Conservation (phyloP, 2,329 filamentous ascomycete species). For the Sclerotinia spermophila region DNA sequence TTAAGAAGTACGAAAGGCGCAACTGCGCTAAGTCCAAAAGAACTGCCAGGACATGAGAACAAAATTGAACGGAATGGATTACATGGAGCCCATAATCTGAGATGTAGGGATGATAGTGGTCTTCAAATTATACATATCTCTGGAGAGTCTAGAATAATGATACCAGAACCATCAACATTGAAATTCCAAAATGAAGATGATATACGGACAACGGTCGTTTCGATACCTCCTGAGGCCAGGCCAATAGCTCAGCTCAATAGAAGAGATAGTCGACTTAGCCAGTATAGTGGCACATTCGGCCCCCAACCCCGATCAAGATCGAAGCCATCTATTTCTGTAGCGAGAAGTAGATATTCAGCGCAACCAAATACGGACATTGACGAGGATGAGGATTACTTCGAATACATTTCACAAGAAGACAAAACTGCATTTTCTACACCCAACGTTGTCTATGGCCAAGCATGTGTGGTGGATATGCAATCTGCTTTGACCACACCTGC, state of each 20-base stretch:
- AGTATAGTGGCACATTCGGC: slow-evolving; percentile 17
- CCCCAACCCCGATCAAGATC: neutral
- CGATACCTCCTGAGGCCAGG: slow-evolving; percentile 20
- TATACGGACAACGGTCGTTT: slow-evolving; percentile 26
- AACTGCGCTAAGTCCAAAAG: neutral
- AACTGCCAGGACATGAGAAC: neutral
- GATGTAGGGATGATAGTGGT: neutral
- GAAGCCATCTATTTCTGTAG: neutral
- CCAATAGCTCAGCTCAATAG: neutral
- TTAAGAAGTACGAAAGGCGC: slow-evolving; percentile 7
- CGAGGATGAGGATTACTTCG: slow-evolving; percentile 22
- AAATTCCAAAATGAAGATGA: slow-evolving; percentile 18
- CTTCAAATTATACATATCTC: slow-evolving; percentile 5
- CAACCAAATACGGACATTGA: neutral
- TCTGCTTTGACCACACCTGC: slow-evolving; percentile 21
- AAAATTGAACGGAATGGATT: neutral
- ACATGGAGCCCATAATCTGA: neutral
- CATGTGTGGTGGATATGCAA: slow-evolving; percentile 34
- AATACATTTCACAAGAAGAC: slow-evolving; percentile 20
- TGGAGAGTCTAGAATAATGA: slow-evolving; percentile 6
- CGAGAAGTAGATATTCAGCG: slow-evolving; percentile 8
- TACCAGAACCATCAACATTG: neutral
- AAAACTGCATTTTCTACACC: slow-evolving; percentile 19
- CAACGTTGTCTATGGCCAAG: slow-evolving; percentile 32
- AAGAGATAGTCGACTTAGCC: neutral